A percentile compares a stretch with the other conserved stretches of the same genome.
Evolutionary conservation across 495 filamentous ascomycete genomes (phyloP).

Genomic region (Podospora comata): DNA sequence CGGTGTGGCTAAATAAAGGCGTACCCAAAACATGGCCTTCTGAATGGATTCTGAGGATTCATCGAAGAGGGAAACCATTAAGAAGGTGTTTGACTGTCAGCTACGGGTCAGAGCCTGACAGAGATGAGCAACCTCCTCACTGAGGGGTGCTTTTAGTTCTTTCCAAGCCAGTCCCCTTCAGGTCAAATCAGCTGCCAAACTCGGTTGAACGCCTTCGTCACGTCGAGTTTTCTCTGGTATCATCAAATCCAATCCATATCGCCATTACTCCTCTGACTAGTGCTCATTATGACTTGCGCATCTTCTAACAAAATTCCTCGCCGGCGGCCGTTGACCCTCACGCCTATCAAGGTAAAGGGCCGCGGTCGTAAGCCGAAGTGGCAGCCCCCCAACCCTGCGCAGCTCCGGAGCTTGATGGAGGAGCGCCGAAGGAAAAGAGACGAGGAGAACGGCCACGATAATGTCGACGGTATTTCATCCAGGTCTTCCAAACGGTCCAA

Average conservation of each 20-base stretch:
- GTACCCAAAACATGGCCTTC: too few species aligned
- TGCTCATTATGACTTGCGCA: background rate
- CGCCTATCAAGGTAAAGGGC: constrained; percentile 29
- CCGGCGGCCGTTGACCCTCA: constrained; percentile 19
- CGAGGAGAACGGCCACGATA: constrained; percentile 1
- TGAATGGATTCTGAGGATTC: background rate
- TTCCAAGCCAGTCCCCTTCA: background rate
- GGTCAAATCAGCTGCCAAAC: background rate
- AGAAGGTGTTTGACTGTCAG: background rate
- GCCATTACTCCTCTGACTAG: background rate
- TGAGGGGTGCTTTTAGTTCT: background rate
- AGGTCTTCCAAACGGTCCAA: background rate
- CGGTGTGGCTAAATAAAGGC: too few species aligned
- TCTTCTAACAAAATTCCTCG: background rate
- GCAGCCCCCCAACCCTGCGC: constrained; percentile 21
- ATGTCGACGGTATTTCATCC: background rate
- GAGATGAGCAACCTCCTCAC: background rate
- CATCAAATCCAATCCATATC: background rate
- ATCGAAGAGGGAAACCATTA: background rate
- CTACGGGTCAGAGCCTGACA: background rate
- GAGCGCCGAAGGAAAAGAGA: constrained; percentile 8
- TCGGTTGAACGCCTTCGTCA: background rate
- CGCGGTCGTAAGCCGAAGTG: constrained; percentile 19
- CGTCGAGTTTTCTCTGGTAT: background rate
- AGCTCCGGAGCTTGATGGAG: background rate